Evolutionary conservation across 371 early-diverging fungal genomes (phyloP).

Genomic region (Dinochytrium kinnereticum): DNA sequence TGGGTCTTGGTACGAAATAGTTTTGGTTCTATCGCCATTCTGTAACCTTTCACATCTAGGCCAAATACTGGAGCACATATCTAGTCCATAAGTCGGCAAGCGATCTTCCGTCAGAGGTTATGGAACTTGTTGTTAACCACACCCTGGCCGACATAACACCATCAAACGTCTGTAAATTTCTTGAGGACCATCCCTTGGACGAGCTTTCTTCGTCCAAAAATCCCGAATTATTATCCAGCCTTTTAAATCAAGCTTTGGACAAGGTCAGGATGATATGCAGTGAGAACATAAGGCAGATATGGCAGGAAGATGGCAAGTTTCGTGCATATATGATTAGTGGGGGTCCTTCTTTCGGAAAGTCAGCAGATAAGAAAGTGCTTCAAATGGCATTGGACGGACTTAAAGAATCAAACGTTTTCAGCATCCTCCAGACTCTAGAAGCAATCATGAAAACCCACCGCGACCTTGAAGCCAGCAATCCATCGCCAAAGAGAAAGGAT

Average conservation of each 20-base stretch:
- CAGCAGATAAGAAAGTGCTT: not conserved
- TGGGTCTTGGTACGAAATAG: constrained; percentile 8
- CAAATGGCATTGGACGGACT: not conserved
- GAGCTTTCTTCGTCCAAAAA: not conserved
- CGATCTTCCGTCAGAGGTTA: not conserved
- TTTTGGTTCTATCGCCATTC: not conserved
- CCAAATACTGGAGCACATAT: not conserved
- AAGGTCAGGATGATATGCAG: not conserved
- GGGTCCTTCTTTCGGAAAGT: not conserved
- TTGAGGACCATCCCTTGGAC: not conserved
- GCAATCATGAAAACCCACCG: not conserved
- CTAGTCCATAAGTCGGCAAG: not conserved
- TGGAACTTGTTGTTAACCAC: not conserved
- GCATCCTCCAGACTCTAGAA: not conserved
- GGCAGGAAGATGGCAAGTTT: not conserved
- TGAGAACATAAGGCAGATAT: not conserved
- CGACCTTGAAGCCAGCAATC: not conserved
- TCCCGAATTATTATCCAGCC: not conserved
- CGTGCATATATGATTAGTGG: not conserved
- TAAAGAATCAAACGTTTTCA: not conserved
- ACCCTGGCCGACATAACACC: not conserved
- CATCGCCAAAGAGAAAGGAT: not conserved
- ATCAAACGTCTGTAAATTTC: not conserved
- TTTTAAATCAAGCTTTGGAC: not conserved
- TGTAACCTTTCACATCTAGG: not conserved